Evolutionary conservation across 208 protist genomes (phyloP), one percentile per base, ranked within the genome.

Genomic region (Leishmania guyanensis): DNA sequence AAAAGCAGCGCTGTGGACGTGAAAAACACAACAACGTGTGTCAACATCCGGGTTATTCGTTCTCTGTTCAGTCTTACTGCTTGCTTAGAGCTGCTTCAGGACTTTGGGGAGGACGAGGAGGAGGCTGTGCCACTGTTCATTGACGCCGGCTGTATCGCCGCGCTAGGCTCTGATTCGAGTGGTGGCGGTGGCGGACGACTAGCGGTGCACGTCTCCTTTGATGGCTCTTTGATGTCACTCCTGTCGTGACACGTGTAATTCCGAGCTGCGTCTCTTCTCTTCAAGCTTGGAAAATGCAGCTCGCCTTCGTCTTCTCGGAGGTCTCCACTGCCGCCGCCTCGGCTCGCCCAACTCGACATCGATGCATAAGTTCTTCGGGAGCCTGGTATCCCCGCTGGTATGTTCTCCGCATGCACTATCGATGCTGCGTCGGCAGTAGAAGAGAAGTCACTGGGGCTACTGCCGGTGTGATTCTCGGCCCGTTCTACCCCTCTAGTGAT

Each of bases 301-400:
- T 65, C 83, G 50, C 90, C 84, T 60, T 86, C 83, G 50, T 86
- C 88, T 0, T 69, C 56, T 51, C 54, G 26, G 2, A 75, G 46
- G 26, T 53, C 65, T 20, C 62, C 6, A 51, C 22, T 73, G 17
- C 77, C 43, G 51, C 26, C 56, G 33, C 66, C 77, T 29, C 43
- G 53, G 26, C 51, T 12, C 29, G 65, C 33, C 20, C 50, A 4
- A 20, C 75, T 46, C 33, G 20, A n/a, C 22, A 14, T 68, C 53
- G 64, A 26, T 20, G 58, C 74, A 26, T 75, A 56, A 29, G 26
- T 17, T 12, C 83, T 74, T 33, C 71, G 79, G 20, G 70, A 65
- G 53, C 83, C 86, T 9, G 83, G 84, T 72, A 85, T 90, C 71
- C 77, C 79, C 26, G 14, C 46, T n/a, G 60, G 79, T 66, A 83